Percentiles rank a stretch among this genome's conserved stretches.
Conservation (phyloP, 306 rosid genomes). For the Ammopiptanthus mongolicus region DNA sequence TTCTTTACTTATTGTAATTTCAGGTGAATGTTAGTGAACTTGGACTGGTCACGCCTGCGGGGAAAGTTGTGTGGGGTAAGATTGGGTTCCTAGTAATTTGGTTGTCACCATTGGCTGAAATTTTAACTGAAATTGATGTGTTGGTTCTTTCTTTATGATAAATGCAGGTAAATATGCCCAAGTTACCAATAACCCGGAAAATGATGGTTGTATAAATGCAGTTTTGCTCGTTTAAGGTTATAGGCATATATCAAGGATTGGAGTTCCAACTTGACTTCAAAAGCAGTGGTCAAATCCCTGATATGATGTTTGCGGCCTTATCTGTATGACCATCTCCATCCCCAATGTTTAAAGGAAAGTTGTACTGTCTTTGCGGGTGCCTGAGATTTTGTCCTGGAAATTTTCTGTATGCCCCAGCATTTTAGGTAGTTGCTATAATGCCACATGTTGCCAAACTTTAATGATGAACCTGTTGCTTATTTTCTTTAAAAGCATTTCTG, state of each 20-base stretch:
- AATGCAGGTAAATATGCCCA: conserved; percentile 89
- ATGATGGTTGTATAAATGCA: conserved; percentile 88
- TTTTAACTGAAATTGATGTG: neutral
- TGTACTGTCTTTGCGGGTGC: neutral
- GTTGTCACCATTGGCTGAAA: neutral
- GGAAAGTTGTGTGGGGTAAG: conserved; percentile 98
- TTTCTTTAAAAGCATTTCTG: too few relatives aligned
- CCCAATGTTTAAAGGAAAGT: neutral
- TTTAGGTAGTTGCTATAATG: too few relatives aligned
- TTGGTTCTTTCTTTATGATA: conserved; percentile 4
- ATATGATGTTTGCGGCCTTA: neutral
- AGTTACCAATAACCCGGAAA: conserved; percentile 90
- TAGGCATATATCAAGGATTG: neutral
- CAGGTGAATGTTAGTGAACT: conserved; percentile 95
- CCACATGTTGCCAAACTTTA: too few relatives aligned
- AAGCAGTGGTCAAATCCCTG: neutral
- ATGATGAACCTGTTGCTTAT: too few relatives aligned
- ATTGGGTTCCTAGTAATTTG: neutral
- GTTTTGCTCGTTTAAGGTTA: conserved; percentile 67
- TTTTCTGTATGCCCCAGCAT: too few relatives aligned
- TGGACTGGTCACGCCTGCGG: conserved; percentile 92
- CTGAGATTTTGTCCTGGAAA: too few relatives aligned
- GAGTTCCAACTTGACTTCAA: neutral
- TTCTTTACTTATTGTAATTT: conserved; percentile 9
- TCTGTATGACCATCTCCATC: neutral